Evolutionary conservation across 2,329 filamentous ascomycete species (phyloP), one percentile per base, ranked within the genome.

Genomic region (Trichoderma sp.): DNA sequence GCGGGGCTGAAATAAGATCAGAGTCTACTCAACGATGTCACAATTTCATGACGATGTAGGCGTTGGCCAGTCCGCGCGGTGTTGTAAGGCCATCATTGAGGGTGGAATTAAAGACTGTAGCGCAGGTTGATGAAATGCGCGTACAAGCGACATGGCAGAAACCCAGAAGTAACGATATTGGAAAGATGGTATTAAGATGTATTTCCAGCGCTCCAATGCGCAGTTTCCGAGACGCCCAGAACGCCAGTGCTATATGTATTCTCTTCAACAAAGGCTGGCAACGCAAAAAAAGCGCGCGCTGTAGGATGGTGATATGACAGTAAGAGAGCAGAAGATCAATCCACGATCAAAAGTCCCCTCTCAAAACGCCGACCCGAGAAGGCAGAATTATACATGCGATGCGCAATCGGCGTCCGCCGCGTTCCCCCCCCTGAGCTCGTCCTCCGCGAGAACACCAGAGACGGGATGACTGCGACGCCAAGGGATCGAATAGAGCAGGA

Each of bases 241-340:
- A 66, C 64, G 24, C 64, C 64, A 30, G 45, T 63, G 60, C 24
- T 48, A 21, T 56, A 24, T 39, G 45, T 28, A 51, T 61, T 39
- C 48, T 41, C 21, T 30, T 39, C 34, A 14, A 39, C 34, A 39
- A 14, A 39, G 12, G 34, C 34, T 14, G 34, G 34, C 5, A 14
- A 39, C 34, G 34, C 34, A 17, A 19, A 14, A 47, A 51, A 17
- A 12, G 63, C n/a, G 44, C n/a, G 56, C 26, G 2, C 48, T 54
- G 39, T 28, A 24, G 54, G 50, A 63, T 41, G 28, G 60, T 50
- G 19, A 17, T 19, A 24, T 15, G 34, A 39, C 34, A 39, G 14
- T 39, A 5, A 39, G 3, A 44, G 52, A 50, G 4, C 39, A 45
- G 34, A 34, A 43, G 7, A 21, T 21, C 34, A 52, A 28, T 17